Evolutionary conservation across 2,329 filamentous ascomycete genomes (phyloP), one percentile per base, ranked within the genome.

Genomic region (Colletotrichum orchidophilum): DNA sequence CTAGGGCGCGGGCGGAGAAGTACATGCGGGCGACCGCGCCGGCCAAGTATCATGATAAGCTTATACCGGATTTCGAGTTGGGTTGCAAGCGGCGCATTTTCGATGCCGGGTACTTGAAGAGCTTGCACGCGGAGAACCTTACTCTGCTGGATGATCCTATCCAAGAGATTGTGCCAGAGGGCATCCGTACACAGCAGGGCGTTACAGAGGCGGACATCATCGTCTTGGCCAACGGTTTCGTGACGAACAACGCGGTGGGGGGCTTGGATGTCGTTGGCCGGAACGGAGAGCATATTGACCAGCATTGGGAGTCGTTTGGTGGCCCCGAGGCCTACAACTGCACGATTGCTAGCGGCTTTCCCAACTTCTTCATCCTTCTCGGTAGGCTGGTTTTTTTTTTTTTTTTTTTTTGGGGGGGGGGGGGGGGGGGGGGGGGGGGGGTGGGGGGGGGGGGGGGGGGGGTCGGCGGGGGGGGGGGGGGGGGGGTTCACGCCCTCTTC

Each of bases 11-110:
- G 12, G 78, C 83, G 1, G 85, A 87, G 70, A 78, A n/a, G 12
- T 83, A 79, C 75, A 76, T 84, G 83, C 75, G 82, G 68, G 75
- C 77, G 5, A 81, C 78, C 1, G 87, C 87, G 0, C 91, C 91
- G 0, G 80, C 85, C 60, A 87, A 90, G 77, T 92, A 92, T 70
- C 87, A 89, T 72, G 86, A 90, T 33, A 83, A 90, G 7, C 77
- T 92, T 42, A 88, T 89, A 0, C 91, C 91, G 0, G 85, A 92
- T 60, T 92, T 90, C 67, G 83, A 86, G 54, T 78, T 91, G 15
- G 89, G 90, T 1, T 92, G 90, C 80, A 92, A 92, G 80, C 81
- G 91, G n/a, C 84, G 89, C 15, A 87, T 92, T 65, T 87, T 87
- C 63, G 89, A 92, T 70, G 82, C 85, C 2, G 82, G 82, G 1